Evolutionary conservation across 805 yeast genomes (phyloP), one percentile per base, ranked within the genome.

Genomic region (Limtongozyma cylindracea): DNA sequence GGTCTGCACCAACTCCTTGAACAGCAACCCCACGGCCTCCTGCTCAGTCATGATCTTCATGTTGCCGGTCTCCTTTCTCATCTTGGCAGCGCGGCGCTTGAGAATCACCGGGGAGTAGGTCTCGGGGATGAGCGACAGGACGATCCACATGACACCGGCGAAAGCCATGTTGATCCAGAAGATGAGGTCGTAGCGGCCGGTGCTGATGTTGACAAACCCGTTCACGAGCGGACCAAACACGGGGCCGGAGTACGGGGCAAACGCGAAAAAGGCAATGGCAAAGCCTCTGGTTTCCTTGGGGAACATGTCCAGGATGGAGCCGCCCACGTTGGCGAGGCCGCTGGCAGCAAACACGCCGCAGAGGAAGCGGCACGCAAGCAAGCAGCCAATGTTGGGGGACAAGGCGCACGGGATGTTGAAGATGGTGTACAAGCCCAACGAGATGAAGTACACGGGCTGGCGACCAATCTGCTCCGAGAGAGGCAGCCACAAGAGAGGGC

Each of bases 81-180:
- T 37, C 34, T 45, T 55, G 26, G 43, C 45, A 12, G 92, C 91
- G 39, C 69, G 61, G 23, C 38, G 55, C 35, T 65, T 68, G 28
- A 74, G 48, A 24, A 78, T 66, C 6, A 67, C 77, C 6, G 93
- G 92, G 3, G 88, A 74, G 43, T 69, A 74, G 11, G 95, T 80
- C 47, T 80, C 95, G n/a, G 94, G 95, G 15, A 80, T 60, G 10
- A 55, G 33, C 9, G 64, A 40, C 19, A 67, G 55, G 11, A 58
- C 29, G 16, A 78, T 50, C 73, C 82, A 71, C 67, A 71, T 67
- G 4, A 61, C 59, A 29, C 93, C 94, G 2, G 88, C 74, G 46
- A 80, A 76, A 4, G 82, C 91, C 76, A 80, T 62, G 40, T 78
- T 80, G 25, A 77, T 82, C 94, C 94, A 80, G 30, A 73, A 62